Evolutionary conservation across 257 asterid genomes (phyloP).

Genomic region (Asclepias syriaca): DNA sequence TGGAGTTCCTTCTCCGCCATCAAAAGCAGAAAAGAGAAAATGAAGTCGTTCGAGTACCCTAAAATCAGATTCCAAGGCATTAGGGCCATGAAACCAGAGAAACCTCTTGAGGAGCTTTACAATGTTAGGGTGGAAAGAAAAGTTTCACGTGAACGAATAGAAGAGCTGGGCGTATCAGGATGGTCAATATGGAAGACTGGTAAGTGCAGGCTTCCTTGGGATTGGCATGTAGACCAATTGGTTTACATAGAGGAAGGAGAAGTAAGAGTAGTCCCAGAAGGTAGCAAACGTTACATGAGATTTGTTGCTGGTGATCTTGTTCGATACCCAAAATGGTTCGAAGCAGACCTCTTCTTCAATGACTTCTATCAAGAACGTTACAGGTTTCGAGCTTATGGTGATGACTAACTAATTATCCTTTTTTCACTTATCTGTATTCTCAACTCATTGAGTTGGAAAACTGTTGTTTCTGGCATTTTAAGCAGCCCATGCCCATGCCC

Average conservation of each 20-base stretch:
- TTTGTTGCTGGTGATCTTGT: constrained; percentile 89
- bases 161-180: constrained; percentile 60
- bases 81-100: constrained; percentile 53
- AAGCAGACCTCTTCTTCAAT: constrained; percentile 84
- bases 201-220: constrained; percentile 90
- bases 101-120: constrained; percentile 89
- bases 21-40: constrained; percentile 15
- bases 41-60: constrained; percentile 4
- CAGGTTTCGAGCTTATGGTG: constrained; percentile 83
- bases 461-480: not conserved
- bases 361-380: constrained; percentile 90
- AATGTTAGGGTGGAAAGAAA: constrained; percentile 74
- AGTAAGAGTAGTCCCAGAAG: constrained; percentile 94
- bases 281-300: constrained; percentile 65
- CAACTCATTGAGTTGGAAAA: not conserved
- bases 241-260: constrained; percentile 96
- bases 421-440: not conserved
- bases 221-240: constrained; percentile 94
- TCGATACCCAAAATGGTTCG: constrained; percentile 95
- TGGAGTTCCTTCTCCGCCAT: constrained; percentile 29
- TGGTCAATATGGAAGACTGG: constrained; percentile 97
- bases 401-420: constrained; percentile 35
- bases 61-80: constrained; percentile 18
- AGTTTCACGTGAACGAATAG: constrained; percentile 50
- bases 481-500: not conserved